Evolutionary conservation across 768 basidiomycete genomes (phyloP), one percentile per base, ranked within the genome.

Genomic region (Suillus alpinus): DNA sequence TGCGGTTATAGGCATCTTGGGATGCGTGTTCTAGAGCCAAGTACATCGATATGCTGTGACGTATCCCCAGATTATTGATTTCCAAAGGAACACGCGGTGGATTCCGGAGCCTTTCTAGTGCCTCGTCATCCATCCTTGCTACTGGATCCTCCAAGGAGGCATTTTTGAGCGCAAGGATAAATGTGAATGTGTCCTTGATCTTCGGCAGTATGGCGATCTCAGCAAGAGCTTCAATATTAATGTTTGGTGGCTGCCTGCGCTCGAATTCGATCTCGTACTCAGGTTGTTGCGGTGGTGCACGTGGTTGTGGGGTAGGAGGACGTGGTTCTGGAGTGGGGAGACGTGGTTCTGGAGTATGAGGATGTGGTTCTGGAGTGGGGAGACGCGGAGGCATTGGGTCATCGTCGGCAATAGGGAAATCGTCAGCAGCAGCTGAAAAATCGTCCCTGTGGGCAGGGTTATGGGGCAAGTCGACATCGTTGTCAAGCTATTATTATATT

Each of bases 1-100:
- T 61, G 16, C 4, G 39, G 16, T 67, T 68, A 57, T 79, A 79
- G 0, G 67, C 65, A 44, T 66, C 59, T 36, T 77, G 66, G 0
- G 79, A 74, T 4, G 74, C 63, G 56, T 76, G 59, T n/a, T 60
- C 29, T 0, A 56, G 56, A 3, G 56, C 56, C 26, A 56, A 40
- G 10, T 23, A 32, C 37, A 23, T 41, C 0, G 39, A 57, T 0
- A 57, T 40, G 5, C 39, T 43, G n/a, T 40, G 56, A 18, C 10
- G 39, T 13, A 56, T 20, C 36, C 41, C 29, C 8, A 32, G 53
- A 32, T 56, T 40, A n/a, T 56, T 36, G 53, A 56, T 29, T 37
- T 23, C n/a, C 36, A 56, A 40, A 0, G 29, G 31, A 9, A 37
- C 34, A 1, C 16, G 1, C 2, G 40, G 40, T 5, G 56, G 56